Base-by-base conservation (phyloP, 345 rosid species). In the Lumnitzera littorea region DNA sequence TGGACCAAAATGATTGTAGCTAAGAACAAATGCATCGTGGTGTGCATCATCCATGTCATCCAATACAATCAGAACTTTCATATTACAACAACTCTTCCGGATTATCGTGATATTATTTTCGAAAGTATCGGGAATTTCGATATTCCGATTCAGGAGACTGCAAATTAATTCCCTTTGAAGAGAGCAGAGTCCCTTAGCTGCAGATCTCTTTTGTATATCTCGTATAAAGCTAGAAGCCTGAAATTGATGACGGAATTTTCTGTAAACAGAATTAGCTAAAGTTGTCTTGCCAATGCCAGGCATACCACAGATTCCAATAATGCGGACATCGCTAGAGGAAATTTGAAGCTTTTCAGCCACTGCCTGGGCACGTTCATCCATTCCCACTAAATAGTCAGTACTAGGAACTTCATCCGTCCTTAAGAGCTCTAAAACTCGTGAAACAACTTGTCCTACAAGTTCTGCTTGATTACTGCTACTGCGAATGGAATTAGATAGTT, bases 281-380 rank as follows among this genome's bases (percentile, higher is more conserved):
- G 74, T 64, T 4, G 73, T 73, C 53, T 73, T 68, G 23, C 70
- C 67, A 2, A 68, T 14, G 3, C 70, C 76, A 17, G 62, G 61
- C 36, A 72, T 64, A 3, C 72, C 72, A 0, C 65, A 68, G 46
- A 72, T 60, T 16, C 69, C 72, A 17, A 67, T 41, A 9, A 55
- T 10, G 0, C 55, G 20, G 13, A 56, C 63, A 0, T 46, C 0
- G 4, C 46, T 13, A 1, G 41, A 14, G 2, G n/a, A 62, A 15
- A 25, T 11, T 7, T 25, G 17, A 12, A 66, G 27, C 31, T 47
- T 2, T 14, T 0, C 12, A 31, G 46, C 25, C 11, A 67, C 1
- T 46, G 16, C 27, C 24, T 57, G 16, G 2, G 48, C 23, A 2
- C 48, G 61, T 7, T 20, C 15, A 49, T 62, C 58, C 0, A 62